phyloP scores from a whole-genome alignment of 1,284 basidiomycete species.

The Sporisorium iseilematis-ciliati region DNA sequence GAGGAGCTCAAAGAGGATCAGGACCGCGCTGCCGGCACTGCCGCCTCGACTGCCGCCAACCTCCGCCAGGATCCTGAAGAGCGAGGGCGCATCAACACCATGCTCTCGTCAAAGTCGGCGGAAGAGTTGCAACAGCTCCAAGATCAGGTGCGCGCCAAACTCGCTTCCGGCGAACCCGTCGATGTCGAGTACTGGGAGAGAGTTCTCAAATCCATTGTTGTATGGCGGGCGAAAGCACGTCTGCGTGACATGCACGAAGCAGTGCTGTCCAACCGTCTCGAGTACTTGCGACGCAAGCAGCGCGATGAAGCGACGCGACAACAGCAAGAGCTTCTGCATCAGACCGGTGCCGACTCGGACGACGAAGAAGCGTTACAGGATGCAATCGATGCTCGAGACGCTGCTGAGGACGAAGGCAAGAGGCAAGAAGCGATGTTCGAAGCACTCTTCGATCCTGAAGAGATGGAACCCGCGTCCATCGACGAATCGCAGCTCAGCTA shows the following conservation, averaged over 20 bases:
- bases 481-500: slow-evolving; percentile 43
- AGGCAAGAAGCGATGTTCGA: slow-evolving; percentile 74
- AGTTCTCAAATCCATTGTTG: slow-evolving; percentile 88
- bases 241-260: slow-evolving; percentile 92
- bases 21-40: slow-evolving; percentile 8
- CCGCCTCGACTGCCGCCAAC: slow-evolving; percentile 72
- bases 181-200: slow-evolving; percentile 99
- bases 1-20: slow-evolving; percentile 74
- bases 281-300: slow-evolving; percentile 93
- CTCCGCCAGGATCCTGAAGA: slow-evolving; percentile 70
- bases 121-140: slow-evolving; percentile 87
- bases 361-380: slow-evolving; percentile 13
- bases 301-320: slow-evolving; percentile 92
- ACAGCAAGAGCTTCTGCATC: slow-evolving; percentile 83
- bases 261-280: slow-evolving; percentile 92
- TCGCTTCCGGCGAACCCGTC: slow-evolving; percentile 89
- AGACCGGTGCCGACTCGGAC: slow-evolving; percentile 67
- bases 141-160: slow-evolving; percentile 85
- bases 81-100: slow-evolving; percentile 58
- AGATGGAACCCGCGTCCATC: slow-evolving; percentile 60
- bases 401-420: slow-evolving; percentile 76
- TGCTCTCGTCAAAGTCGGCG: slow-evolving; percentile 59
- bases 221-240: slow-evolving; percentile 98
- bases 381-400: slow-evolving; percentile 11
- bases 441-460: slow-evolving; percentile 44